phyloP scores from a whole-genome alignment of 768 basidiomycete species.

The Asterophora parasitica region DNA sequence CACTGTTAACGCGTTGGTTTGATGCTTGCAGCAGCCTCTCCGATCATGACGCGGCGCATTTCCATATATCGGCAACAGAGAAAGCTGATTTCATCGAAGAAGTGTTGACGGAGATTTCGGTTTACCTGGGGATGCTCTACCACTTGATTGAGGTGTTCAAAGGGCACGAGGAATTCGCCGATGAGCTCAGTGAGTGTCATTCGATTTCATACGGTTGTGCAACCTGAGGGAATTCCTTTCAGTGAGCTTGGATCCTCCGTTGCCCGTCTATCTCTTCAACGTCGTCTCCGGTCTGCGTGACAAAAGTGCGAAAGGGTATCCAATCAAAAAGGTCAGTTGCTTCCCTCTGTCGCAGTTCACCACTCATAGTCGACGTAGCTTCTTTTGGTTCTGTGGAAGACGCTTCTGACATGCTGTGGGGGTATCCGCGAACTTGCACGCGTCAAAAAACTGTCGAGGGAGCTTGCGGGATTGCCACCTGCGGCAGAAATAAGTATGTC shows the following conservation, averaged over 20 bases:
- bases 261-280: slow-evolving; percentile 89
- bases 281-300: slow-evolving; percentile 88
- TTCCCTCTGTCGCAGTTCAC: slow-evolving; percentile 12
- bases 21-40: slow-evolving; percentile 53
- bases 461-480: slow-evolving; percentile 73
- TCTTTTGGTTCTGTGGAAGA: slow-evolving; percentile 92
- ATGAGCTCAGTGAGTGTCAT: slow-evolving; percentile 81
- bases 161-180: slow-evolving; percentile 90
- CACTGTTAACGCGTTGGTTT: slow-evolving; percentile 4
- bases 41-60: slow-evolving; percentile 67
- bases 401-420: slow-evolving; percentile 86
- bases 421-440: slow-evolving; percentile 83
- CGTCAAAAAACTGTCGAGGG: slow-evolving; percentile 81
- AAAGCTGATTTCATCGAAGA: slow-evolving; percentile 82
- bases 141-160: slow-evolving; percentile 93
- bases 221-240: slow-evolving; percentile 6
- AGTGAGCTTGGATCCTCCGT: slow-evolving; percentile 95
- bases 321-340: slow-evolving; percentile 83
- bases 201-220: neutral
- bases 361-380: slow-evolving; percentile 45
- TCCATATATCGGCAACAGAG: slow-evolving; percentile 66
- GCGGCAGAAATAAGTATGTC: slow-evolving; percentile 38
- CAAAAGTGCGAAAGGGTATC: slow-evolving; percentile 92
- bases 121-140: slow-evolving; percentile 94
- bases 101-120: slow-evolving; percentile 85